Conservation (phyloP, 2,329 filamentous ascomycete genomes). For the Bipolaris gigantea region DNA sequence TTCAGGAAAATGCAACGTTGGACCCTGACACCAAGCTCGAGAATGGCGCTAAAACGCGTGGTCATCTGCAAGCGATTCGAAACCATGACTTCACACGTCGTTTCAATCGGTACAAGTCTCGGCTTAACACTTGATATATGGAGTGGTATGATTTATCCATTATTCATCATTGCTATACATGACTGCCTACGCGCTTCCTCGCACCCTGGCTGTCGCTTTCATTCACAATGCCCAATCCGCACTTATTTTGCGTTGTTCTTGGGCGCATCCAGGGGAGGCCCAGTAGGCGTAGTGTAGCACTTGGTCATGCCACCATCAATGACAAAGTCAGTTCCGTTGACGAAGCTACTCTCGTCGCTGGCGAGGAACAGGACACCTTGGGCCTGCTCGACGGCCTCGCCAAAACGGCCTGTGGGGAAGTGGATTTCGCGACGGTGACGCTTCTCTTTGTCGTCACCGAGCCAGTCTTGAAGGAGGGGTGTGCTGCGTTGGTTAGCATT, state of each 20-base stretch:
- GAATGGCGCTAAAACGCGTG: conserved; percentile 17
- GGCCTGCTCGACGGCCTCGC: conserved; percentile 91
- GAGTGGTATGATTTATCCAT: conserved; percentile 1
- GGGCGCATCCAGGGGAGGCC: conserved; percentile 57
- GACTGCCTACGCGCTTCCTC: too few relatives aligned
- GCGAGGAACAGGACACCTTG: conserved; percentile 86
- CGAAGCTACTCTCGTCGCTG: conserved; percentile 84
- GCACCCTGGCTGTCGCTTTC: background rate
- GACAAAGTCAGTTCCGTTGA: conserved; percentile 89
- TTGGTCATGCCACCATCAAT: conserved; percentile 96
- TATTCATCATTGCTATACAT: background rate
- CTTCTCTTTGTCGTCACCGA: conserved; percentile 83
- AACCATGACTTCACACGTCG: background rate
- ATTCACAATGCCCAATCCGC: background rate
- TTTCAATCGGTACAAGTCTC: background rate
- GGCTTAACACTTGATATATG: background rate
- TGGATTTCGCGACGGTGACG: conserved; percentile 81
- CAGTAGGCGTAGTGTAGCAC: conserved; percentile 72
- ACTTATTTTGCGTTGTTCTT: conserved; percentile 49
- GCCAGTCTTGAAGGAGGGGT: conserved; percentile 87
- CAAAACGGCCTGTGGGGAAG: conserved; percentile 85
- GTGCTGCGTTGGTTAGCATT: conserved; percentile 57
- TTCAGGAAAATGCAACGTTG: conserved; percentile 2
- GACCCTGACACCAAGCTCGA: conserved; percentile 7
- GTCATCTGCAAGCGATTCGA: conserved; percentile 20